Evolutionary conservation across 768 basidiomycete genomes (phyloP), one percentile per base, ranked within the genome.

Genomic region (Phaeolepiota aurea): DNA sequence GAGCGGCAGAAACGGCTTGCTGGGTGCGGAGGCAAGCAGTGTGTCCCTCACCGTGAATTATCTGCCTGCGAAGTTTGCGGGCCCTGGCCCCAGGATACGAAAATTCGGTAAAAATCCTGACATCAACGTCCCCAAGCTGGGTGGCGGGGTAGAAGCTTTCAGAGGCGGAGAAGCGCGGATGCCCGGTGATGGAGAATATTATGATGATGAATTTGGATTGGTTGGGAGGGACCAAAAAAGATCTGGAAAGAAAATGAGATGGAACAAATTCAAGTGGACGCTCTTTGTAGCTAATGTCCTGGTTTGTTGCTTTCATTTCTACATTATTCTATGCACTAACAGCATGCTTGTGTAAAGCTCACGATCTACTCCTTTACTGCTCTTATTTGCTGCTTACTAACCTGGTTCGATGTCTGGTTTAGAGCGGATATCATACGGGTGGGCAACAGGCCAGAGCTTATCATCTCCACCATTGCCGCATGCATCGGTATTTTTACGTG

Each of bases 241-340:
- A 61, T 63, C 45, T 33, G 48, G 38, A 19, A 53, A 47, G 37
- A 62, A 62, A 45, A 59, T 84, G 42, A 64, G 79, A 12, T 92
- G 88, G 88, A 90, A 79, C 54, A 73, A 67, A 46, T 91, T 90
- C 72, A 91, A 92, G 57, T 89, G 86, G 86, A 62, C 71, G 9
- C 57, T 91, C 3, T 82, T 90, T 57, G 32, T 76, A 35, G 64
- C 82, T 36, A 90, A 88, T 53, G 50, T 67, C 22, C 22, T 79
- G 22, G 69, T 68, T 40, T 32, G 64, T 54, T 7, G 20, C 23
- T 38, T n/a, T n/a, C n/a, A n/a, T 43, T 33, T 45, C 21, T 36
- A 31, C 41, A 21, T 39, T 12, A 20, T 28, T 22, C 40, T 14
- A 18, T 19, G 10, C 22, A 4, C 9, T 35, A 11, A 33, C 32